Evolutionary conservation across 2,329 filamentous ascomycete species (phyloP), one percentile per base, ranked within the genome.

Genomic region (Colletotrichum sp.): DNA sequence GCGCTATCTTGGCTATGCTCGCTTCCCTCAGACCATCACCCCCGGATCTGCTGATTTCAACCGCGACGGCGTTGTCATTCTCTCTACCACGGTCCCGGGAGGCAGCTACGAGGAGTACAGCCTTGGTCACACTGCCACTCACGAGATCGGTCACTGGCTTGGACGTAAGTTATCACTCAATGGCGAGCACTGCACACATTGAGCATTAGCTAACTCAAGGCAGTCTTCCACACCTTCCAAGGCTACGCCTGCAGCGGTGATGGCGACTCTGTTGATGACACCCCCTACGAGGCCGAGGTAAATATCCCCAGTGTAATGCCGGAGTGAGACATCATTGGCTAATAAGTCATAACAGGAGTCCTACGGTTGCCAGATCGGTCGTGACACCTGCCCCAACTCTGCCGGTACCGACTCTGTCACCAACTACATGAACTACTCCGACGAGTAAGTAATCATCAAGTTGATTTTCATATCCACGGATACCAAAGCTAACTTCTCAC

Each of bases 111-210:
- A 80, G 34, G 83, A 86, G 75, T 85, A 80, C 77, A 81, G 84
- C 80, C 78, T 81, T 34, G 83, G 84, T 16, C 81, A 81, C 78
- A 82, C 83, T 6, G 79, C 78, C n/a, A 80, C 79, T 39, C 87
- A 89, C 81, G 88, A 89, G 80, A 81, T 86, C 57, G 88, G 88
- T 21, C 88, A 89, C 82, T 89, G 87, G 87, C 80, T 89, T 66
- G 87, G 87, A 71, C 84, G 73, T 76, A 69, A 59, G 73, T 52
- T 21, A 4, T 12, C 8, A 24, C 15, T 9, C 3, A 18, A 18
- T 24, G 0, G 5, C 8, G 8, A 18, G 2, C 6, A 34, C 5
- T 10, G 34, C 36, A 34, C 10, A 52, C 44, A 52, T 13, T 1
- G 18, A 8, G n/a, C 44, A 65, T 5, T 2, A 18, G 9, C 66